Conservation (phyloP, 306 rosid species). For the Aeschynomene evenia region DNA sequence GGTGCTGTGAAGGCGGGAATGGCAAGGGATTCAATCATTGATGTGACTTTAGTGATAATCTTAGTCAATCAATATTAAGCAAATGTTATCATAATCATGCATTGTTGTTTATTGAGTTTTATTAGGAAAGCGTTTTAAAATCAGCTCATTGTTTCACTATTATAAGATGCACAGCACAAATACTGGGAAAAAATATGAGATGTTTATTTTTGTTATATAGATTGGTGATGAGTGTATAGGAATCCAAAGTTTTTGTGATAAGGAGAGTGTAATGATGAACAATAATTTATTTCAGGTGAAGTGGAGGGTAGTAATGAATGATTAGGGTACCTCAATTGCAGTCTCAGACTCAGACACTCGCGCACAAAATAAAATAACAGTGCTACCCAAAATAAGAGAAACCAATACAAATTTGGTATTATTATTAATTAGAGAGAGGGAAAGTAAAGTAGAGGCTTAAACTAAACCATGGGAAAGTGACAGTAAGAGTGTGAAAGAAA, state of each 20-base stretch:
- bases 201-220: background rate
- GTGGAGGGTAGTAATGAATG: slow-evolving; percentile 13
- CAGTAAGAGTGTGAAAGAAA: background rate
- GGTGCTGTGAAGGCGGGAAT: background rate
- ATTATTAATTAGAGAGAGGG: no score
- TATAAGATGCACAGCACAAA: no score
- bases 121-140: no score
- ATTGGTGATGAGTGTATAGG: background rate
- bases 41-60: background rate
- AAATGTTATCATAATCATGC: background rate
- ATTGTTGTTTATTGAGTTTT: background rate
- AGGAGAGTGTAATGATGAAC: slow-evolving; percentile 7
- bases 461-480: background rate
- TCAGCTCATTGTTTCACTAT: background rate
- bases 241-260: background rate
- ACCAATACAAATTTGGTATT: no score
- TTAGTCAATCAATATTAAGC: slow-evolving; percentile 10
- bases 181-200: background rate
- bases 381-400: background rate
- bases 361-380: background rate
- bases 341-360: background rate
- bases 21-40: slow-evolving; percentile 8
- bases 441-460: background rate
- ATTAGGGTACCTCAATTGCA: background rate
- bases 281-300: slow-evolving; percentile 17